These are phyloP conservation scores for Mycena vulgaris DNA, from an alignment of 768 basidiomycete species.

Conservation along the genomic window DNA sequence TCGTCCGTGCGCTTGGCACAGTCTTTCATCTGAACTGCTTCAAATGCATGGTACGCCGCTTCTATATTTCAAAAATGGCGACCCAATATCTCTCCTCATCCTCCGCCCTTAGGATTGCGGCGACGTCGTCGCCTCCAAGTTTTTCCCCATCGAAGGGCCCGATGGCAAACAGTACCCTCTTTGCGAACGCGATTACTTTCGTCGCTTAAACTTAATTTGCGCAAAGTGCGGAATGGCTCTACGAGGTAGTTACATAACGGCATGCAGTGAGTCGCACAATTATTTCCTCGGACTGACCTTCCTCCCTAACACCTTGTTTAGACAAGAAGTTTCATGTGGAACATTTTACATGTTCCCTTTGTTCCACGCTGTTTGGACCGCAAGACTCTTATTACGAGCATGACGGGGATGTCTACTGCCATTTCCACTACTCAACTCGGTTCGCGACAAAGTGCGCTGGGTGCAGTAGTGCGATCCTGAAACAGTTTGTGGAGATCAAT, in stretches of 20 bases:
- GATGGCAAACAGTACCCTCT: constrained; percentile 93
- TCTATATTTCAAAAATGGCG: constrained; percentile 22
- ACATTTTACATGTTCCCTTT: constrained; percentile 98
- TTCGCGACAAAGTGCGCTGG: constrained; percentile 99
- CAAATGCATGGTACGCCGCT: constrained; percentile 88
- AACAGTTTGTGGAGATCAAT: constrained; percentile 99
- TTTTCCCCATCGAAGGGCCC: constrained; percentile 96
- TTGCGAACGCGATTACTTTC: constrained; percentile 99
- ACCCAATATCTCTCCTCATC: constrained; percentile 31
- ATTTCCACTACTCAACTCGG: constrained; percentile 98
- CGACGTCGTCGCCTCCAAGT: constrained; percentile 96
- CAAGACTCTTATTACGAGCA: constrained; percentile 99
- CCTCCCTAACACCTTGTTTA: constrained; percentile 50
- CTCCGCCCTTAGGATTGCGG: constrained; percentile 84
- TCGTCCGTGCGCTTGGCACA: constrained; percentile 93
- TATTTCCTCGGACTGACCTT: constrained; percentile 21
- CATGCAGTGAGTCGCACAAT: constrained; percentile 79
- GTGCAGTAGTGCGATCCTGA: constrained; percentile 96
- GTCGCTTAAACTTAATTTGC: constrained; percentile 95
- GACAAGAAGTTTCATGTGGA: constrained; percentile 99
- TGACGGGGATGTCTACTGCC: constrained; percentile 97
- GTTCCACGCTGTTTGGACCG: constrained; percentile 95
- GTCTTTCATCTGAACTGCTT: constrained; percentile 99
- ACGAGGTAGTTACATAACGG: constrained; percentile 98
- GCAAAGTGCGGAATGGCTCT: constrained; percentile 95